Percentiles rank a stretch among this genome's conserved stretches.
Conservation (phyloP, 306 rosid genomes). For the Trichosanthes truncata region DNA sequence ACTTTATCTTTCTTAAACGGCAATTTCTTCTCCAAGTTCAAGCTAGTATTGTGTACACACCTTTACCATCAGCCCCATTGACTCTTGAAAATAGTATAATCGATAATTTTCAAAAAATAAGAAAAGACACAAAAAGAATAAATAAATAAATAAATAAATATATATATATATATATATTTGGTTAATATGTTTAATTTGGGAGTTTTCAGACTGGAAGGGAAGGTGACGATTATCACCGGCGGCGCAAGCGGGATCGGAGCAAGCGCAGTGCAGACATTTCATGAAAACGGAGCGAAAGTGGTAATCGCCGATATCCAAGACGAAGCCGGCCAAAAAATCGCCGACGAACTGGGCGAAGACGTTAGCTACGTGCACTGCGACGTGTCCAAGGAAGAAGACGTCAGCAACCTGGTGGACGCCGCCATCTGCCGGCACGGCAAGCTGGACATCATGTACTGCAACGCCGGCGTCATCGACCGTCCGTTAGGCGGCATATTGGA, state of each 20-base stretch:
- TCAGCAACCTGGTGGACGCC: constrained; percentile 16
- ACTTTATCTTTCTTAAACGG: too few species aligned
- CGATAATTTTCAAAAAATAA: too few species aligned
- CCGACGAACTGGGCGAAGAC: constrained; percentile 15
- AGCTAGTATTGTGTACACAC: too few species aligned
- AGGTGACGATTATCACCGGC: constrained; percentile 30
- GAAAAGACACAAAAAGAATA: too few species aligned
- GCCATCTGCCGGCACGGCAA: constrained; percentile 6
- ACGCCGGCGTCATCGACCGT: constrained; percentile 26
- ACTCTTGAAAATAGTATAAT: too few species aligned
- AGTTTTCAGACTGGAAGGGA: constrained; percentile 18
- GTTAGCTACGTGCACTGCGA: constrained; percentile 22
- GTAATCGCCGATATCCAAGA: constrained; percentile 29
- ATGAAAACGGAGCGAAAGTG: constrained; percentile 23
- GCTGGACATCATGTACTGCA: constrained; percentile 28
- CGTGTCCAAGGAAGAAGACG: constrained; percentile 21
- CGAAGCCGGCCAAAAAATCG: constrained; percentile 17
- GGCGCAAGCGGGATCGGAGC: constrained; percentile 34
- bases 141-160: too few species aligned
- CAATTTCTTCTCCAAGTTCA: too few species aligned
- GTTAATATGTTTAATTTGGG: not conserved
- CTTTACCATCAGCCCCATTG: too few species aligned
- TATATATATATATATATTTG: too few species aligned
- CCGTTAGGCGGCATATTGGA: constrained; percentile 8
- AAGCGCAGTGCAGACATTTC: constrained; percentile 20